Percentiles rank a stretch among this genome's conserved stretches.
These are phyloP conservation scores for Cichorium intybus DNA, from an alignment of 140 eudicot genomes.

Conservation along the genomic window DNA sequence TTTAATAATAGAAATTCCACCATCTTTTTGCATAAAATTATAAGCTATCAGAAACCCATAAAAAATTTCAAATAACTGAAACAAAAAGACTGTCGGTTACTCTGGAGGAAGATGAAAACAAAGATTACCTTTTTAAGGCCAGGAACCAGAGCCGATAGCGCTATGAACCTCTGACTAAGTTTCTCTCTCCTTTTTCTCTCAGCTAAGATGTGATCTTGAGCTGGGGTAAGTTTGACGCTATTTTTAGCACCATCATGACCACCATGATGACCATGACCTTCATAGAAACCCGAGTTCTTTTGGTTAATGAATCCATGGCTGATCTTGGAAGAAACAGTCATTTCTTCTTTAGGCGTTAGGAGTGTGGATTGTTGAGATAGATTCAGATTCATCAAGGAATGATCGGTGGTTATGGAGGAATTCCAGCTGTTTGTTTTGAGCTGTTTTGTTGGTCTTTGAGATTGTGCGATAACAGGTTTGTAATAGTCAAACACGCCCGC, in stretches of 20 bases:
- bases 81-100: too few species aligned
- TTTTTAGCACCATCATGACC: conserved; percentile 37
- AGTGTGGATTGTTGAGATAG: conserved; percentile 26
- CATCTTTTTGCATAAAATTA: background rate
- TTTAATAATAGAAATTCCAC: background rate
- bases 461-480: conserved; percentile 36
- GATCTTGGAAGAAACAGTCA: conserved; percentile 41
- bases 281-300: conserved; percentile 24
- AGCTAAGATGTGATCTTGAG: conserved; percentile 78
- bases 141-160: conserved; percentile 76
- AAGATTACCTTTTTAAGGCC: conserved; percentile 68
- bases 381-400: conserved; percentile 30
- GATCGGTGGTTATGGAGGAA: conserved; percentile 34
- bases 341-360: conserved; percentile 61
- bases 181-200: conserved; percentile 88
- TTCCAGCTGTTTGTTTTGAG: conserved; percentile 46
- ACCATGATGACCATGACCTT: conserved; percentile 25
- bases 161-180: conserved; percentile 73
- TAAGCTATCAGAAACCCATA: background rate
- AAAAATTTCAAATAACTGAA: background rate
- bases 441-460: conserved; percentile 56
- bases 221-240: conserved; percentile 34
- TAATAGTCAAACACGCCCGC: conserved; percentile 30
- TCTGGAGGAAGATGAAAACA: background rate
- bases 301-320: conserved; percentile 25